Evolutionary conservation across 2,329 filamentous ascomycete genomes (phyloP), one percentile per base, ranked within the genome.

Genomic region (Fusarium zealandicum): DNA sequence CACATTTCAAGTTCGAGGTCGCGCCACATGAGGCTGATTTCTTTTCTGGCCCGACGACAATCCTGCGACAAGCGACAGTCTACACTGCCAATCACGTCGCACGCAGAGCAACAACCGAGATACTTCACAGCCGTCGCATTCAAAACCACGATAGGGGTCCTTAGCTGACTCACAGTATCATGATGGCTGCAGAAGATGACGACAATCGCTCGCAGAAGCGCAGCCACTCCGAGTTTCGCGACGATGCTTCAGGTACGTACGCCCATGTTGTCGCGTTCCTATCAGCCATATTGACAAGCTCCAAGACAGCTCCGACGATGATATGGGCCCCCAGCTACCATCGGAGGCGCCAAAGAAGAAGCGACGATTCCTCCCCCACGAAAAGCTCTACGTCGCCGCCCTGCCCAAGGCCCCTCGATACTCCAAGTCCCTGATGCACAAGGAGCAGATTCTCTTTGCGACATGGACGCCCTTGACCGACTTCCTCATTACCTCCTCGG

Each of bases 361-460:
- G 78, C 88, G 90, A 60, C 85, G 93, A 67, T 90, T 90, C 66
- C 86, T 99, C 3, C 92, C 91, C 2, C 93, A 97, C 78, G 93
- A 98, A 76, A 96, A 95, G 73, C 87, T 98, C 68, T 98, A 97
- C 75, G 80, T 98, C 60, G 90, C 91, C 53, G 93, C 95, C 32
- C 83, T 99, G 31, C 95, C 95, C 5, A 85, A 84, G 43, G 90
- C 91, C 16, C 69, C 82, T 31, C 89, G 91, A 38, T 99, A 99
- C 76, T 96, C 90, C 53, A 96, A 93, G 70, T 98, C 95, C 38
- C 81, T 99, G 69, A 99, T 99, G 96, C 95, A 99, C 82, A 93
- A 93, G 77, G 95, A 99, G 65, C 92, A 96, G 76, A 77, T 99
- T 42, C 85, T 89, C 51, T 98, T 93, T 69, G 85, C 91, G 59